Percentiles rank a stretch among this genome's conserved stretches.
Evolutionary conservation across 1,284 basidiomycete species (phyloP).

Genomic region (Mycosarcoma mackinlayi): DNA sequence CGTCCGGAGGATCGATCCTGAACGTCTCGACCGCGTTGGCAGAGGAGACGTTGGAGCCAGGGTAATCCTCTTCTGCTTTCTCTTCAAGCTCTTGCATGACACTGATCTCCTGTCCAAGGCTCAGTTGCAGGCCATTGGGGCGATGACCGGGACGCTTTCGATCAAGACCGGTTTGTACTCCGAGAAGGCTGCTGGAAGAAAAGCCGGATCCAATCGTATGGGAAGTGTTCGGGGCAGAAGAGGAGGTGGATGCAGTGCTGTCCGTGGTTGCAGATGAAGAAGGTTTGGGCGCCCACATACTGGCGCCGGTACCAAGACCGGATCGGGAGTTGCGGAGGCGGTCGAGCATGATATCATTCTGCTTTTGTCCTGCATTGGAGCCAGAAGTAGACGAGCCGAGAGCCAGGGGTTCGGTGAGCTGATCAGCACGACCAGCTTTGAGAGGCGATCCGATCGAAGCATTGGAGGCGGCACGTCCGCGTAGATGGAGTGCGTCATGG

Average conservation of each 20-base stretch:
- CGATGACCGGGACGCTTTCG: constrained; percentile 40
- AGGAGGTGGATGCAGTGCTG: constrained; percentile 7
- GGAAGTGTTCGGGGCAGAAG: constrained; percentile 6
- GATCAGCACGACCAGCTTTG: constrained; percentile 20
- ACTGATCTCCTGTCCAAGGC: constrained; percentile 46
- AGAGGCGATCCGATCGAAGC: constrained; percentile 36
- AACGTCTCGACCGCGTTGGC: constrained; percentile 23
- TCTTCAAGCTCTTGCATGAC: constrained; percentile 52
- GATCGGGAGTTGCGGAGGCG: constrained; percentile 40
- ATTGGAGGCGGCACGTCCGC: constrained; percentile 26
- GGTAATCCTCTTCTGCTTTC: constrained; percentile 36
- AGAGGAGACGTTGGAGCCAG: constrained; percentile 24
- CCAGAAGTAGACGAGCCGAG: constrained; percentile 17
- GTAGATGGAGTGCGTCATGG: constrained; percentile 32
- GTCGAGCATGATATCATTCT: constrained; percentile 52
- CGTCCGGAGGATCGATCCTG: constrained; percentile 20
- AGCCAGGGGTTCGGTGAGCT: constrained; percentile 23
- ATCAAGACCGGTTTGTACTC: constrained; percentile 32
- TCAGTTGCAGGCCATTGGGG: constrained; percentile 47
- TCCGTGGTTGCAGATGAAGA: constrained; percentile 4
- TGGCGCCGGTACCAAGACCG: constrained; percentile 36
- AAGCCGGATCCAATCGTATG: constrained; percentile 33
- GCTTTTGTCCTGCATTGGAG: constrained; percentile 7
- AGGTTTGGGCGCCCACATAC: constrained; percentile 51
- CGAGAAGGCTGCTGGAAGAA: constrained; percentile 27